phyloP scores from a whole-genome alignment of 2,329 filamentous ascomycete species.

The Diplodia mutila region DNA sequence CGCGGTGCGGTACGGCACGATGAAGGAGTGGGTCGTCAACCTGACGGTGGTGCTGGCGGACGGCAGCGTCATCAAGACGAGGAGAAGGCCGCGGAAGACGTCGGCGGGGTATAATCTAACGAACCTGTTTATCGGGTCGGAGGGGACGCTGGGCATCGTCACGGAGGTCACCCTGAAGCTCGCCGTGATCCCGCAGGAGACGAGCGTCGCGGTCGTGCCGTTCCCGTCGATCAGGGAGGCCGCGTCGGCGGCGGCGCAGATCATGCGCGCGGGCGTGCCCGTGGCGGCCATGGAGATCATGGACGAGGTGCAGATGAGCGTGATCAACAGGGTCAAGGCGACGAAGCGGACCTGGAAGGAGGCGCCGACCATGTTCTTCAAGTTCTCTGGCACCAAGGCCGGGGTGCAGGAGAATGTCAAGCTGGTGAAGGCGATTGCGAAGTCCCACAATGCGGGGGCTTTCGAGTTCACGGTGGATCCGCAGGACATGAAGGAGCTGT shows the following conservation, averaged over 20 bases:
- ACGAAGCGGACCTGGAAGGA: constrained; percentile 76
- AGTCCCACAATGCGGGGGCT: constrained; percentile 58
- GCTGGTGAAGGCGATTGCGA: constrained; percentile 69
- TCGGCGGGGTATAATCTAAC: constrained; percentile 85
- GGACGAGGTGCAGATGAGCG: constrained; percentile 85
- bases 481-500: constrained; percentile 59
- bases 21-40: constrained; percentile 88
- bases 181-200: constrained; percentile 73
- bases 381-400: constrained; percentile 77
- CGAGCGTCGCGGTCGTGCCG: constrained; percentile 76
- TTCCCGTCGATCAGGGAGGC: constrained; percentile 79
- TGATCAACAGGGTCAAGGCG: constrained; percentile 74
- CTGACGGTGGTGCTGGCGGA: constrained; percentile 80
- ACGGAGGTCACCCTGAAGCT: constrained; percentile 84
- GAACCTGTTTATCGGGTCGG: constrained; percentile 76
- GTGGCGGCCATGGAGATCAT: constrained; percentile 83
- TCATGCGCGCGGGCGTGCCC: constrained; percentile 76
- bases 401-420: constrained; percentile 73
- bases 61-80: constrained; percentile 77
- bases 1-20: constrained; percentile 79
- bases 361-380: constrained; percentile 79
- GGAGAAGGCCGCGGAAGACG: constrained; percentile 73
- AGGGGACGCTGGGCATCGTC: constrained; percentile 79
- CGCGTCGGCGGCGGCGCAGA: constrained; percentile 71
- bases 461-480: constrained; percentile 61